Conservation (phyloP, 140 eudicot species). For the Ambrosia hybrid region DNA sequence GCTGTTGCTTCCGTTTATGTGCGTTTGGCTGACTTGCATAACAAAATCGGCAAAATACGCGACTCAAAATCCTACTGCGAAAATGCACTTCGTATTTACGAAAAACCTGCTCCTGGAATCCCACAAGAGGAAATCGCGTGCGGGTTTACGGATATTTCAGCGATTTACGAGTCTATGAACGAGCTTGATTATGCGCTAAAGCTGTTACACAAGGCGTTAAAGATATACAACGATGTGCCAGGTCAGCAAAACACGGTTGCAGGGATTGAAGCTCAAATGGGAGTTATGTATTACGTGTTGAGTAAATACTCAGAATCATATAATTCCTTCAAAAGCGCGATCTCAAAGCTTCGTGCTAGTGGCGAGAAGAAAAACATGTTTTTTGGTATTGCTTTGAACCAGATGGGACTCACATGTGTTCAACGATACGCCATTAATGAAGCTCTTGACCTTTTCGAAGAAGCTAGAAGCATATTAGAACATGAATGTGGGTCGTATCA, state of each 20-base stretch:
- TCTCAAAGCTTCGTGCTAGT: slow-evolving; percentile 68
- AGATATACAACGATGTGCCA: slow-evolving; percentile 68
- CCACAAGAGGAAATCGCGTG: slow-evolving; percentile 78
- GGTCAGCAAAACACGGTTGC: slow-evolving; percentile 87
- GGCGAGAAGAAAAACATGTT: slow-evolving; percentile 86
- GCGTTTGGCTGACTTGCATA: slow-evolving; percentile 74
- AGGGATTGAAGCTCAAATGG: slow-evolving; percentile 91
- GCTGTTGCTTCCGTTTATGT: slow-evolving; percentile 75
- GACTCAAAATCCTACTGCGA: slow-evolving; percentile 80
- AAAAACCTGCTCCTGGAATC: slow-evolving; percentile 65
- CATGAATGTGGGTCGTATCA: slow-evolving; percentile 76
- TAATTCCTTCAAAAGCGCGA: slow-evolving; percentile 52
- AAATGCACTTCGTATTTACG: slow-evolving; percentile 72
- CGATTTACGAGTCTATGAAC: slow-evolving; percentile 84
- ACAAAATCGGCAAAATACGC: slow-evolving; percentile 73
- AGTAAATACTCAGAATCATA: slow-evolving; percentile 68
- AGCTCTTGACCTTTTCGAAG: slow-evolving; percentile 80
- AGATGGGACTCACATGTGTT: slow-evolving; percentile 90
- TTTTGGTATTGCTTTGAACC: slow-evolving; percentile 83
- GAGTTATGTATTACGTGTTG: slow-evolving; percentile 72
- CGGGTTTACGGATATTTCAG: slow-evolving; percentile 81
- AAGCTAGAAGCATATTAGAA: slow-evolving; percentile 66
- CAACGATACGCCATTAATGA: slow-evolving; percentile 68
- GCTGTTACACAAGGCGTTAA: slow-evolving; percentile 71
- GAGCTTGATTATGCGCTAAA: slow-evolving; percentile 76